Conservation (phyloP, 2,329 filamentous ascomycete species). For the Xylariomycetidae sp. region DNA sequence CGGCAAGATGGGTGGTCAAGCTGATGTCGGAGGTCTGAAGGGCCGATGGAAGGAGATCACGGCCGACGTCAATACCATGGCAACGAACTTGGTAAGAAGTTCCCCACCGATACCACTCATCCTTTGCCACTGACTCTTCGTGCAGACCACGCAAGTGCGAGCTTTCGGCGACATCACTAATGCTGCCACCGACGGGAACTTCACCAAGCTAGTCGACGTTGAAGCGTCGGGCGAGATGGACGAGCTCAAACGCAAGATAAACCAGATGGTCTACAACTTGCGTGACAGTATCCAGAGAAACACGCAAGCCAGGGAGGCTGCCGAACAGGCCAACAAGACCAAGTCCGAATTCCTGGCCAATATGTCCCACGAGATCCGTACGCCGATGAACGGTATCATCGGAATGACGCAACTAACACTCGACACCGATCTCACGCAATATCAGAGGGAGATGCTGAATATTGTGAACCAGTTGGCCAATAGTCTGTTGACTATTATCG, state of each 20-base stretch:
- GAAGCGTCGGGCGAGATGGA: conserved; percentile 99
- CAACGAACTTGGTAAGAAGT: conserved; percentile 51
- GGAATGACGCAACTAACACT: conserved; percentile 96
- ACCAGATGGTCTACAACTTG: conserved; percentile 96
- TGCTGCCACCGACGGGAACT: conserved; percentile 91
- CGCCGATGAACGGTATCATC: conserved; percentile 96
- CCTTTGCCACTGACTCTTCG: conserved; percentile 2
- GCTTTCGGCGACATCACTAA: conserved; percentile 99
- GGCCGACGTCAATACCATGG: conserved; percentile 93
- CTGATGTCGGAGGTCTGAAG: conserved; percentile 85
- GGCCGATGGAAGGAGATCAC: conserved; percentile 98
- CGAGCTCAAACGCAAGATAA: conserved; percentile 97
- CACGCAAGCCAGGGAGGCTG: conserved; percentile 89
- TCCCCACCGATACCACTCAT: neutral
- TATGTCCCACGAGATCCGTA: conserved; percentile 98
- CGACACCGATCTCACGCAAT: conserved; percentile 89
- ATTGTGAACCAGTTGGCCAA: conserved; percentile 96
- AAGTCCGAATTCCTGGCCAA: conserved; percentile 98
- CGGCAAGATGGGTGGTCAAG: conserved; percentile 97
- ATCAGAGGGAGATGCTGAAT: conserved; percentile 96
- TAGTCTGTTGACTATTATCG: conserved; percentile 93
- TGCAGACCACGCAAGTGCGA: conserved; percentile 88
- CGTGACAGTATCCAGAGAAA: conserved; percentile 96
- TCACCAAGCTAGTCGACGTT: conserved; percentile 93
- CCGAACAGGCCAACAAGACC: conserved; percentile 93